Base-by-base conservation (phyloP, 768 basidiomycete genomes). In the Pulveroboletus sp. region DNA sequence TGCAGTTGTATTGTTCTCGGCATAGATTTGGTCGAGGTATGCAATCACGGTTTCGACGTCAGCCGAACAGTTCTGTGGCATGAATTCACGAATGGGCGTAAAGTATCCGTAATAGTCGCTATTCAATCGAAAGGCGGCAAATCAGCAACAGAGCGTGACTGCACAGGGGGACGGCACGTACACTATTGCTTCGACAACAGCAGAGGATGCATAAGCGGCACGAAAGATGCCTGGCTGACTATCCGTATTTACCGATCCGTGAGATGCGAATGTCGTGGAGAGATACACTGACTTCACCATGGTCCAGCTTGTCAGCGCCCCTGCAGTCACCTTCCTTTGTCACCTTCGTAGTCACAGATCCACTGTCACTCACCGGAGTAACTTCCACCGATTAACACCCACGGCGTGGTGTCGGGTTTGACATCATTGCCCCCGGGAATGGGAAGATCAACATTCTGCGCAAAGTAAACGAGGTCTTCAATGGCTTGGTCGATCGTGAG, bases 401-500 rank as follows among this genome's bases (percentile, higher is more conserved):
- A 77, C 1, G 74, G 72, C 3, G 72, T 71, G 26, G 67, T 64
- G 37, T 73, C 73, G 2, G 85, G 82, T n/a, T 75, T 76, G 13
- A 88, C 70, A 23, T 77, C 63, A 55, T 81, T 74, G 5, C 85
- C 83, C 46, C 76, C 76, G 0, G 83, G 82, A 79, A 83, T 82
- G 3, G 86, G 82, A 20, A 88, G 74, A 26, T 76, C 65, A 14
- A 79, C 85, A 50, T 78, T 85, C 55, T 81, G 72, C 16, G 83
- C 75, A 58, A 89, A 89, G 64, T 83, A 85, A 14, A 73, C 83
- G 31, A 87, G 65, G 58, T 89, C 86, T 43, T 86, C 81, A 53
- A 86, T 80, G 10, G 85, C 83, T 67, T 89, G 86, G 61, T 86
- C 81, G 40, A 89, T 76, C 2, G 83, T 87, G 61, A 83, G 82